Percentiles rank a stretch among this genome's conserved stretches.
Conservation (phyloP, 225 moss, liverwort and hornwort species). For the Straminergon stramineum region DNA sequence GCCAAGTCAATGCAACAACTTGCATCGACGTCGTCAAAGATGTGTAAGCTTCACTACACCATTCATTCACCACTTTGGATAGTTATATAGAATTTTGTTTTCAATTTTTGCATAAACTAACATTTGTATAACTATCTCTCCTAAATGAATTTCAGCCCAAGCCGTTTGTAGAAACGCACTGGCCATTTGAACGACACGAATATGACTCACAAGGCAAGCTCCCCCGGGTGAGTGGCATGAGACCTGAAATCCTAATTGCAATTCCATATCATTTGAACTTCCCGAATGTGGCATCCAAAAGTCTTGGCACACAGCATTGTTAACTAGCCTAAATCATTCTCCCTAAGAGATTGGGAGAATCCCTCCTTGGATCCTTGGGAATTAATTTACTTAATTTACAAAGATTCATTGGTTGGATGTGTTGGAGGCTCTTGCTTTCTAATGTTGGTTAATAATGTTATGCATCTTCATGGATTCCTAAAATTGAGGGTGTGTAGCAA, state of each 20-base stretch:
- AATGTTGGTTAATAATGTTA: not conserved
- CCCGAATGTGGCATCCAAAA: not conserved
- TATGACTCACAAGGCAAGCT: constrained; percentile 23
- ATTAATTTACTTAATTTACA: accelerated
- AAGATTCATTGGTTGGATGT: not conserved
- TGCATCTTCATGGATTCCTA: not conserved
- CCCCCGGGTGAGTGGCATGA: not conserved
- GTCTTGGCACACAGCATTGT: not conserved
- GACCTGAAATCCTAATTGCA: not conserved
- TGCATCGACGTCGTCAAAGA: not conserved
- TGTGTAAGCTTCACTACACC: constrained; percentile 2
- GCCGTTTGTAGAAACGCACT: constrained; percentile 8
- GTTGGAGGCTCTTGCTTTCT: accelerated
- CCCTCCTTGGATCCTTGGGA: accelerated
- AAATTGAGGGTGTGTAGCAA: not conserved
- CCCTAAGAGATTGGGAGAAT: not conserved
- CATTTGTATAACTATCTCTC: not conserved
- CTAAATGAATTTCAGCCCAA: constrained; percentile 5
- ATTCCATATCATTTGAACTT: not conserved
- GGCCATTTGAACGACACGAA: constrained; percentile 33
- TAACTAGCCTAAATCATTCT: not conserved
- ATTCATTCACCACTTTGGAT: not conserved
- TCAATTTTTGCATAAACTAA: not conserved
- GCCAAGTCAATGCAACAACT: constrained; percentile 20
- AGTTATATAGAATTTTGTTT: no score